These are phyloP conservation scores for Henckelia pumila DNA, from an alignment of 257 asterid genomes.

Conservation along the genomic window DNA sequence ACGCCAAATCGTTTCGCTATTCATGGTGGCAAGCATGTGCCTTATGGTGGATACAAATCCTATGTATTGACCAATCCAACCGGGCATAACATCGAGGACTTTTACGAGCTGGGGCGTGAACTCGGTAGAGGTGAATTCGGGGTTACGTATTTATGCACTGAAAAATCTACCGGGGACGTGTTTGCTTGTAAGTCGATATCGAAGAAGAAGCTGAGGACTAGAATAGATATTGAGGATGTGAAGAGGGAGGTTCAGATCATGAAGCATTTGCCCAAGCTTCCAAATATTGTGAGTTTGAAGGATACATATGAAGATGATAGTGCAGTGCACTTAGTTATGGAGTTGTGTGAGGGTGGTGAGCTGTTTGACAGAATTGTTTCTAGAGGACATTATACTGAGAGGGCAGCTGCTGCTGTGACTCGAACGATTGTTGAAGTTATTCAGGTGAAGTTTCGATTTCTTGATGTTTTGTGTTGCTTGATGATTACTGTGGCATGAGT, in stretches of 20 bases:
- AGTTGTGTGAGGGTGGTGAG: conserved; percentile 72
- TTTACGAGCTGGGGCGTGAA: conserved; percentile 49
- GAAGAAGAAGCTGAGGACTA: conserved; percentile 55
- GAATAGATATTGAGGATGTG: conserved; percentile 64
- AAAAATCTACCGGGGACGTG: conserved; percentile 33
- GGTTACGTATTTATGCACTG: conserved; percentile 57
- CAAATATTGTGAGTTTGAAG: conserved; percentile 52
- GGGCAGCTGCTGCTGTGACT: conserved; percentile 65
- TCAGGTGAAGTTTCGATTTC: conserved; percentile 34
- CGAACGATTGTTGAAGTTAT: conserved; percentile 59
- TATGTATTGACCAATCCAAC: conserved; percentile 39
- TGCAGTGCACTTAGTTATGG: conserved; percentile 68
- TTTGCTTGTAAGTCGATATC: conserved; percentile 66
- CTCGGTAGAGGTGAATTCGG: conserved; percentile 68
- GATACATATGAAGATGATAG: conserved; percentile 59
- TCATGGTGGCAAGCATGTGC: conserved; percentile 24
- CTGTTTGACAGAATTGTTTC: conserved; percentile 62
- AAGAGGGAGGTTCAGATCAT: conserved; percentile 64
- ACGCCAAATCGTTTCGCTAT: conserved; percentile 34
- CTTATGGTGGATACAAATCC: conserved; percentile 34
- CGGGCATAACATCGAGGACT: conserved; percentile 37
- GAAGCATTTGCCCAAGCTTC: conserved; percentile 59
- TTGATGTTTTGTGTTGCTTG: background rate
- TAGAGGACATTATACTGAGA: conserved; percentile 65
- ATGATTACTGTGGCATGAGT: background rate